Conservation (phyloP, 768 basidiomycete species). For the Hortiboletus campestris region DNA sequence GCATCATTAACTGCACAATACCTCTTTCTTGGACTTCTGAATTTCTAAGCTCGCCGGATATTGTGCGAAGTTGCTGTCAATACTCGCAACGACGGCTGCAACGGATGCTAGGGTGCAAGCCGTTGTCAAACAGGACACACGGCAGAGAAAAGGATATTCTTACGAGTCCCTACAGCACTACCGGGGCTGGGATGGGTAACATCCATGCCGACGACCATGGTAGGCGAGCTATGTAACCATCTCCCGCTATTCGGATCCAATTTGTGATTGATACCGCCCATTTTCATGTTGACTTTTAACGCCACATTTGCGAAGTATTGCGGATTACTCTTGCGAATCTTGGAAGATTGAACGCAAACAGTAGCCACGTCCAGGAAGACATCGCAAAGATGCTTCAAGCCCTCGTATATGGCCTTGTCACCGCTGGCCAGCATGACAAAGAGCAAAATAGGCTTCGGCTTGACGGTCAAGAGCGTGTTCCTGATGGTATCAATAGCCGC, state of each 20-base stretch:
- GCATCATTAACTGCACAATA: conserved; percentile 1
- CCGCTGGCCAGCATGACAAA: conserved; percentile 47
- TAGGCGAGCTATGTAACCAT: conserved; percentile 41
- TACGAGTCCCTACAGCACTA: conserved; percentile 52
- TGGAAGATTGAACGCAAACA: conserved; percentile 70
- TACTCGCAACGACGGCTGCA: conserved; percentile 53
- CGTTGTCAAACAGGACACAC: not conserved
- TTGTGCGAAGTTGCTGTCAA: conserved; percentile 44
- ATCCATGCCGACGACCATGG: conserved; percentile 58
- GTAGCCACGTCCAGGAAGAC: conserved; percentile 51
- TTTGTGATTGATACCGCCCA: conserved; percentile 52
- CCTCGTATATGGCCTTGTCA: conserved; percentile 50
- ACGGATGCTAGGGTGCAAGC: conserved; percentile 37
- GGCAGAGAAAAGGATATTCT: not conserved
- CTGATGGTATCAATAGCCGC: conserved; percentile 48
- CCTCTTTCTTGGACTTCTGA: conserved; percentile 70
- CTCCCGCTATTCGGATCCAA: conserved; percentile 37
- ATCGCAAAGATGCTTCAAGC: conserved; percentile 53
- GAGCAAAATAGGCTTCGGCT: conserved; percentile 42
- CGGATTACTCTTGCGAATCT: conserved; percentile 62
- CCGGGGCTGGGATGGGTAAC: conserved; percentile 81
- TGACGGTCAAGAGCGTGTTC: conserved; percentile 34
- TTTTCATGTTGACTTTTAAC: conserved; percentile 54
- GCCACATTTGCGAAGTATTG: conserved; percentile 59
- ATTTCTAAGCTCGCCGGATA: conserved; percentile 51